These are phyloP conservation scores for Penicillium ochrochloron DNA, from an alignment of 495 filamentous ascomycete genomes.

Conservation along the genomic window DNA sequence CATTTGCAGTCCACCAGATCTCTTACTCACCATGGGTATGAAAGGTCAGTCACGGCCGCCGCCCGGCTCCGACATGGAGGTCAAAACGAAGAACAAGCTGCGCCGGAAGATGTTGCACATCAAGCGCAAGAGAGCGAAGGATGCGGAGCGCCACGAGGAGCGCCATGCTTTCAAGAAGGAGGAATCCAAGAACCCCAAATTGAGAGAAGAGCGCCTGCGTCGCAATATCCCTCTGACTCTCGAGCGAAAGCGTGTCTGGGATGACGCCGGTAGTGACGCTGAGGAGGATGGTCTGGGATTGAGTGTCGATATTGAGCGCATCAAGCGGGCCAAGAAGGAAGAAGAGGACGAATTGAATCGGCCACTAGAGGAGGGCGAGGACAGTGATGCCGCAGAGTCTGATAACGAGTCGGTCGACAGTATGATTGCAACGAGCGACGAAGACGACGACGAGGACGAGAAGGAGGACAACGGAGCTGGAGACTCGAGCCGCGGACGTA, in stretches of 20 bases:
- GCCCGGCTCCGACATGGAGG: conserved; percentile 25
- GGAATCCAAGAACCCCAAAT: conserved; percentile 80
- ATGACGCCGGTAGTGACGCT: conserved; percentile 76
- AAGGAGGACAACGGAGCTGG: conserved; percentile 39
- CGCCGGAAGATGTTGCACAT: conserved; percentile 75
- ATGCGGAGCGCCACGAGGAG: conserved; percentile 72
- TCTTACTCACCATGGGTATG: conserved; percentile 32
- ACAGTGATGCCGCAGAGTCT: conserved; percentile 51
- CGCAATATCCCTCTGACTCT: conserved; percentile 83
- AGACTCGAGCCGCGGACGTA: conserved; percentile 38
- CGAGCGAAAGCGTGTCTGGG: conserved; percentile 91
- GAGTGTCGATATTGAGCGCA: conserved; percentile 76
- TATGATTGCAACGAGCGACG: conserved; percentile 63
- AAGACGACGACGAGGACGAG: conserved; percentile 50
- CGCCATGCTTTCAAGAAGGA: conserved; percentile 79
- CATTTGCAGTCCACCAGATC: conserved; percentile 10
- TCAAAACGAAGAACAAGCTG: conserved; percentile 67
- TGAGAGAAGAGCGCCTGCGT: conserved; percentile 70
- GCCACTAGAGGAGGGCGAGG: conserved; percentile 38
- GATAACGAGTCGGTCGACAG: conserved; percentile 71
- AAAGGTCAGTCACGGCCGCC: conserved; percentile 34
- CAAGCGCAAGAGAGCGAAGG: conserved; percentile 74
- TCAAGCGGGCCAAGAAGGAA: conserved; percentile 72
- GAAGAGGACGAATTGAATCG: conserved; percentile 59
- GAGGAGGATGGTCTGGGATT: conserved; percentile 67